Evolutionary conservation across 805 yeast species (phyloP).

Genomic region (Candida gorgasii): DNA sequence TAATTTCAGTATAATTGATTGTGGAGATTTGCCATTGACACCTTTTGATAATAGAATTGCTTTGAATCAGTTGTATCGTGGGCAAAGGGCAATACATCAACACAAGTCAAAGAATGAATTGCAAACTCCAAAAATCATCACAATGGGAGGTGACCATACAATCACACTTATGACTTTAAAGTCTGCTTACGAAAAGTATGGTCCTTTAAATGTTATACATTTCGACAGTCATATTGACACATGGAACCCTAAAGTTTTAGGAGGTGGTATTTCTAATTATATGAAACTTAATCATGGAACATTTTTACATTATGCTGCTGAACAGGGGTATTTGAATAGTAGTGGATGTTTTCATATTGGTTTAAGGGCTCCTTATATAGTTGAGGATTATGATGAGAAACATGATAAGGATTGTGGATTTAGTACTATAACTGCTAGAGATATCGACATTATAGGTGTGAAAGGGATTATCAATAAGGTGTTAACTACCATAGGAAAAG

Average conservation of each 20-base stretch:
- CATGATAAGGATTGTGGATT: conserved; percentile 58
- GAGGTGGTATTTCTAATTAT: conserved; percentile 62
- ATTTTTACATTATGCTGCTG: conserved; percentile 68
- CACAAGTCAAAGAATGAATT: conserved; percentile 14
- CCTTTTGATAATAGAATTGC: conserved; percentile 70
- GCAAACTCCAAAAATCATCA: conserved; percentile 38
- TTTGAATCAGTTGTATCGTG: conserved; percentile 61
- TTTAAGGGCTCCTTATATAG: conserved; percentile 61
- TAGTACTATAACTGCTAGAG: conserved; percentile 45
- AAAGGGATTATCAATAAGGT: conserved; percentile 33
- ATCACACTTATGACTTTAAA: conserved; percentile 51
- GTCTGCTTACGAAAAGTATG: conserved; percentile 51
- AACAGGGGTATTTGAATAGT: conserved; percentile 56
- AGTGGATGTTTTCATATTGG: conserved; percentile 61
- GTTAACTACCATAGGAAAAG: conserved; percentile 36
- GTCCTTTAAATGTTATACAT: conserved; percentile 54
- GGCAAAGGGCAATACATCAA: conserved; percentile 43
- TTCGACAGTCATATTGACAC: conserved; percentile 73
- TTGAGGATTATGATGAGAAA: conserved; percentile 30
- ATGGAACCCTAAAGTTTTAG: conserved; percentile 63
- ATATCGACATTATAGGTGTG: conserved; percentile 44
- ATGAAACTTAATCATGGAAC: conserved; percentile 68
- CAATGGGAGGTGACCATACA: conserved; percentile 66
- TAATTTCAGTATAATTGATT: conserved; percentile 54
- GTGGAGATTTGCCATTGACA: conserved; percentile 68